Conservation (phyloP, 2,329 filamentous ascomycete genomes). For the Claviceps monticola region DNA sequence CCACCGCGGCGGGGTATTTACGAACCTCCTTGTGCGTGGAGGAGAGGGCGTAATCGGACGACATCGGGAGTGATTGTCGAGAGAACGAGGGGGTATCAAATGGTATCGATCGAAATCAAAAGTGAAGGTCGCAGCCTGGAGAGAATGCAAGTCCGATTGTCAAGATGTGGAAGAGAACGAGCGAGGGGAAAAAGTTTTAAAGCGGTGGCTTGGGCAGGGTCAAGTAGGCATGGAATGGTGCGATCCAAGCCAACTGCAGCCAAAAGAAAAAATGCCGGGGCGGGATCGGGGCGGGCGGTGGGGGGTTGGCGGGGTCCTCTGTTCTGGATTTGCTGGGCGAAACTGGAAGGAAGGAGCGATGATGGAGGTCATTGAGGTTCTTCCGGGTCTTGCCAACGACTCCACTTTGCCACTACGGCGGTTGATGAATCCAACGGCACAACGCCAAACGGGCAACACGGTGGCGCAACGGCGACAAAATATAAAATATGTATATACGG, state of each 20-base stretch:
- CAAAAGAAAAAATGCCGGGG: conserved; percentile 1
- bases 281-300: not conserved
- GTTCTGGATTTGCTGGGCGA: not conserved
- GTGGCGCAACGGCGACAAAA: not conserved
- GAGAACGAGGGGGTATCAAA: not conserved
- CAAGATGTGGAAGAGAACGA: not conserved
- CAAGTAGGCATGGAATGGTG: conserved; percentile 1
- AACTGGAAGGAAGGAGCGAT: not conserved
- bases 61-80: conserved; percentile 19
- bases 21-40: conserved; percentile 40
- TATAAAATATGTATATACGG: too few species aligned
- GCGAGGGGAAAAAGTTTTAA: not conserved
- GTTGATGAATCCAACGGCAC: not conserved
- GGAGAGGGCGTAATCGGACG: conserved; percentile 37
- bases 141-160: not conserved
- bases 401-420: not conserved
- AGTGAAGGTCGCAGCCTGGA: not conserved
- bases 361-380: not conserved
- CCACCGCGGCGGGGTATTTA: conserved; percentile 10
- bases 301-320: conserved; percentile 1
- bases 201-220: not conserved
- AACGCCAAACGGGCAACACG: too few species aligned
- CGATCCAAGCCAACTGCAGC: conserved; percentile 1
- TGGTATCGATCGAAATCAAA: conserved; percentile 1
- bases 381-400: not conserved